Base-by-base conservation (phyloP, 257 asterid species). In the Solanum infundibuliforme region DNA sequence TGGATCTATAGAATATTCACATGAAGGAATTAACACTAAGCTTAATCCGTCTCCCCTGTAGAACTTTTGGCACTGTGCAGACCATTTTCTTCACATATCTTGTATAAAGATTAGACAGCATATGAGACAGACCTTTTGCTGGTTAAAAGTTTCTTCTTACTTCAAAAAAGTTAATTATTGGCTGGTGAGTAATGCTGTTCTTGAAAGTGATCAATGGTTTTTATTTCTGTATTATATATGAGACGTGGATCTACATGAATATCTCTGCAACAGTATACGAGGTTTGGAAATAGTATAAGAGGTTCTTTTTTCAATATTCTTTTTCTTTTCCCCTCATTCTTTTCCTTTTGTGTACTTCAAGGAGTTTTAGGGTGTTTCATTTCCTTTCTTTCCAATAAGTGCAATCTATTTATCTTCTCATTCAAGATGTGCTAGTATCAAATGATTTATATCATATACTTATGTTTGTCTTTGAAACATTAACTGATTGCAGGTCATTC, bases 401-500 rank as follows among this genome's bases (percentile, higher is more conserved):
- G 68, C 83, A 9, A 48, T 86, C 29, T 4, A 9, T 71, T 8
- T 86, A n/a, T 73, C 48, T 29, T 86, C 36, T 39, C 84, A 55
- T 68, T 41, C 66, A 43, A 29, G 32, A 32, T 43, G 48, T 52
- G 32, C 48, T 55, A 18, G 46, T 46, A 27, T 86, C 39, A 62
- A 31, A 21, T 87, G 31, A 74, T 58, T 21, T 60, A 36, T 38
- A 2, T 55, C 82, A 83, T 5, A 58, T 75, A 8, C 43, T 25
- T 69, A 16, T 32, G 12, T 9, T 25, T 3, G 7, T 81, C 14
- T 66, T 14, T 68, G 34, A 46, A 43, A 72, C 9, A 48, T 75
- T 55, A 20, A 62, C 60, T 83, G 18, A 29, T 82, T 88, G 93
- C 97, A 97, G 99, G 98, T 97, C 41, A 88, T 92, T 89, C 89